A percentile compares a stretch with the other conserved stretches of the same genome.
Evolutionary conservation across 179 eudicot genomes (phyloP).

Genomic region (Nepenthes alata): DNA sequence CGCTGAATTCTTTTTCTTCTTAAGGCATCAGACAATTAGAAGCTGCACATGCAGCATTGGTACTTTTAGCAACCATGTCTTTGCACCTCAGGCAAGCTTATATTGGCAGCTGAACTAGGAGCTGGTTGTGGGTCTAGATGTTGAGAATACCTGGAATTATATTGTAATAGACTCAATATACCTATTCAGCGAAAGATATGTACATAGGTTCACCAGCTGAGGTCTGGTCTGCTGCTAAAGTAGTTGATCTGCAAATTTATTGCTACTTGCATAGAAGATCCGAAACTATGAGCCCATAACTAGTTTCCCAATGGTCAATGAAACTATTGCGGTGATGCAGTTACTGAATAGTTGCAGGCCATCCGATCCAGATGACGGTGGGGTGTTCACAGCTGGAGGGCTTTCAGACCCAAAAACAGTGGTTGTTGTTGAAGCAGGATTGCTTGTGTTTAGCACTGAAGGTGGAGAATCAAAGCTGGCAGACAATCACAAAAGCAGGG

Average conservation of each 20-base stretch:
- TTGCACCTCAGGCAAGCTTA: neutral
- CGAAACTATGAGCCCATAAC: slow-evolving; percentile 15
- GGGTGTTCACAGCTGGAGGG: slow-evolving; percentile 29
- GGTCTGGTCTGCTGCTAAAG: slow-evolving; percentile 5
- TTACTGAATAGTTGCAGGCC: slow-evolving; percentile 30
- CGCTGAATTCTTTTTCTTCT: too few relatives aligned
- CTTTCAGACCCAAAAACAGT: slow-evolving; percentile 32
- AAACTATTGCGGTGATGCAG: slow-evolving; percentile 26
- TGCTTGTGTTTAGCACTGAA: slow-evolving; percentile 26
- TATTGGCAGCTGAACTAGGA: too few relatives aligned
- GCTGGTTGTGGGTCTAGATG: neutral
- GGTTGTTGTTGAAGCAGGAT: slow-evolving; percentile 27
- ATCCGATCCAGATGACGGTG: slow-evolving; percentile 37
- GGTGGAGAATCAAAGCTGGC: slow-evolving; percentile 33
- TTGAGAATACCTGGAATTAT: neutral
- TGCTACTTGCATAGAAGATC: slow-evolving; percentile 8
- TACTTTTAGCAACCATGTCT: neutral
- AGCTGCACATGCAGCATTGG: too few relatives aligned
- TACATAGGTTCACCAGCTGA: slow-evolving; percentile 1
- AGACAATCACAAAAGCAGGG: neutral
- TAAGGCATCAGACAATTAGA: too few relatives aligned
- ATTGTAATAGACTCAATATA: neutral
- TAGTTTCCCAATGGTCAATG: slow-evolving; percentile 24
- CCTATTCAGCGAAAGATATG: neutral
- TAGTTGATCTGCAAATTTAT: slow-evolving; percentile 12